Conservation (phyloP, 75 land plant species). For the Pseudotsuga menziesii region DNA sequence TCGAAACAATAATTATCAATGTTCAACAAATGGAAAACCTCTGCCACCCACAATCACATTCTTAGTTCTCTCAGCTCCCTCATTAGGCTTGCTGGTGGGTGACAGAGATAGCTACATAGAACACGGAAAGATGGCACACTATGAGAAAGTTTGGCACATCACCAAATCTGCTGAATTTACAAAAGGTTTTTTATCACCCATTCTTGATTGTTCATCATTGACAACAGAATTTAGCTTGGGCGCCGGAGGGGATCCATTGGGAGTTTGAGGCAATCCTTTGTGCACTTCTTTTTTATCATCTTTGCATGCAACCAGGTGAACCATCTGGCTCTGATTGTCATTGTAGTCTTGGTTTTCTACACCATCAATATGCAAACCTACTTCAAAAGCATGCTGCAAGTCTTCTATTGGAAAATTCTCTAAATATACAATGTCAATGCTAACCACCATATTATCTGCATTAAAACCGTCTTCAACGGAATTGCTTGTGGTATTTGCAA, state of each 20-base stretch:
- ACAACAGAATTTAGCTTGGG: background rate
- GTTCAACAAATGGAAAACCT: too few relatives aligned
- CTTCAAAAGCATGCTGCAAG: conserved; percentile 4
- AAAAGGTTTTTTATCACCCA: background rate
- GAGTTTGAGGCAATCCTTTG: background rate
- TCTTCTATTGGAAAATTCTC: conserved; percentile 3
- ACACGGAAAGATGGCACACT: conserved; percentile 8
- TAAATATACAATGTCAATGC: too few relatives aligned
- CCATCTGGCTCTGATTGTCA: background rate
- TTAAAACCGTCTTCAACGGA: too few relatives aligned
- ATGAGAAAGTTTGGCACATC: background rate
- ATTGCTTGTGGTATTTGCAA: too few relatives aligned
- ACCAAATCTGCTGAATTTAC: background rate
- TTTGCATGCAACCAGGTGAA: background rate
- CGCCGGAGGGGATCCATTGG: too few relatives aligned
- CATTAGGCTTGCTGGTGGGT: background rate
- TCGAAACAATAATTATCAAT: too few relatives aligned
- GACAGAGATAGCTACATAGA: background rate
- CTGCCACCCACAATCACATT: background rate
- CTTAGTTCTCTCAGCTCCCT: background rate
- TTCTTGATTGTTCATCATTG: background rate
- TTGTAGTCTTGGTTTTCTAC: background rate
- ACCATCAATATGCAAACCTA: background rate
- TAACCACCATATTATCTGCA: too few relatives aligned
- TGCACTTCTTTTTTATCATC: background rate